Evolutionary conservation across 176 grass and related monocot genomes (phyloP).

Genomic region (Triticum timopheevii): DNA sequence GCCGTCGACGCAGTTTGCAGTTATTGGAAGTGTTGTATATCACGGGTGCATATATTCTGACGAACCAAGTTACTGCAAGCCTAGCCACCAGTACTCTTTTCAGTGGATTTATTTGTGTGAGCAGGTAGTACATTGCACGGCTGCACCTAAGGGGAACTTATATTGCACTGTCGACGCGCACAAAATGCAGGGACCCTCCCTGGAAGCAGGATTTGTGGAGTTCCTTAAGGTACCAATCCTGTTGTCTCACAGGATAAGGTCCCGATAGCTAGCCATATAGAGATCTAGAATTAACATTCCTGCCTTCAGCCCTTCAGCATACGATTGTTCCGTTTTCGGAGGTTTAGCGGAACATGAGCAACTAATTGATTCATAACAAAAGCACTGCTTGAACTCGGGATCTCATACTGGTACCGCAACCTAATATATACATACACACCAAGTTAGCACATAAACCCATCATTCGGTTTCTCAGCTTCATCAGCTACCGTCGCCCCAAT

Average conservation of each 20-base stretch:
- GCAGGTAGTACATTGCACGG: background rate
- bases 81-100: background rate
- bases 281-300: background rate
- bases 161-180: background rate
- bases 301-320: background rate
- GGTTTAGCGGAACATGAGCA: background rate
- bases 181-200: background rate
- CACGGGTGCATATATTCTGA: background rate
- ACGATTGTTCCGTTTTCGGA: background rate
- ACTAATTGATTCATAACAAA: background rate
- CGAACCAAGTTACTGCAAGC: background rate
- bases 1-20: background rate
- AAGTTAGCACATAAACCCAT: too few relatives aligned
- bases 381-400: background rate
- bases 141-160: background rate
- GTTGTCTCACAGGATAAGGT: background rate
- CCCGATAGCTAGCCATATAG: background rate
- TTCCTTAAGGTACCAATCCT: background rate
- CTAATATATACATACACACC: too few relatives aligned
- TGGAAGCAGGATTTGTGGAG: background rate
- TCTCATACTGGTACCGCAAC: background rate
- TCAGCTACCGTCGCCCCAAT: slow-evolving; percentile 40
- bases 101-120: slow-evolving; percentile 1
- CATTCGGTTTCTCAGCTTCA: background rate
- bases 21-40: background rate